Percentiles rank a stretch among this genome's conserved stretches.
Evolutionary conservation across 139 green algal species (phyloP).

Genomic region (Chlamydomonas incerta): DNA sequence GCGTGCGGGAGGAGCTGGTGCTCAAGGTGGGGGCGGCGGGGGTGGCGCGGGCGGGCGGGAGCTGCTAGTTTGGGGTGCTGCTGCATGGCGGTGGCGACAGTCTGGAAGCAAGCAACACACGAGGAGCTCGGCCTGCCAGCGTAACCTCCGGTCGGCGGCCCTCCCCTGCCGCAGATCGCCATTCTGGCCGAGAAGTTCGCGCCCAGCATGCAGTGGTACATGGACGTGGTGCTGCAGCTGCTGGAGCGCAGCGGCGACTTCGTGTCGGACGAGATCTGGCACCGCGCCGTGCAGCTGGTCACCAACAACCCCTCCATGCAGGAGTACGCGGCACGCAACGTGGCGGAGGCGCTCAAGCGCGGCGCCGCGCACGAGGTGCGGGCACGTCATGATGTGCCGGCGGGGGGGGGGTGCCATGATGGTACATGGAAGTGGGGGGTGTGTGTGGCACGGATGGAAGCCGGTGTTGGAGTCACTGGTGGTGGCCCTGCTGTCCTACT

Average conservation of each 20-base stretch:
- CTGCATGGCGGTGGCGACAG: too few relatives aligned
- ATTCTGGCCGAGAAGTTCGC: constrained; percentile 96
- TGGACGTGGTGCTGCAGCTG: constrained; percentile 90
- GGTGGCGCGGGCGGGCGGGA: too few relatives aligned
- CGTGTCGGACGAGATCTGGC: constrained; percentile 96
- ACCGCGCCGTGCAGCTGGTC: constrained; percentile 95
- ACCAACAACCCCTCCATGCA: constrained; percentile 94
- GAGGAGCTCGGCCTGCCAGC: not conserved
- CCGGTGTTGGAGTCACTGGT: too few relatives aligned
- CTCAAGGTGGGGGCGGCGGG: constrained; percentile 80
- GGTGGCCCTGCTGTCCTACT: too few relatives aligned
- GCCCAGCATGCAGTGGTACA: constrained; percentile 88
- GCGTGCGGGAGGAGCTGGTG: constrained; percentile 96
- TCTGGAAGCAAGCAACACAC: too few relatives aligned
- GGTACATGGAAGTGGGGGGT: too few relatives aligned
- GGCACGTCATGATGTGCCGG: too few relatives aligned
- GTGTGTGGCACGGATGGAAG: too few relatives aligned
- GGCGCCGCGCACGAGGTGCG: constrained; percentile 76
- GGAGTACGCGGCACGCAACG: constrained; percentile 82
- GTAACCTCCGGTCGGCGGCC: not conserved
- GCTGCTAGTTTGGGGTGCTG: too few relatives aligned
- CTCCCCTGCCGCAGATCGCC: constrained; percentile 54
- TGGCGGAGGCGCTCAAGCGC: constrained; percentile 73
- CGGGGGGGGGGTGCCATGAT: too few relatives aligned
- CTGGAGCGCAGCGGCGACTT: constrained; percentile 95